Conservation (phyloP, 106 monocot species). For the Platanthera zijinensis region DNA sequence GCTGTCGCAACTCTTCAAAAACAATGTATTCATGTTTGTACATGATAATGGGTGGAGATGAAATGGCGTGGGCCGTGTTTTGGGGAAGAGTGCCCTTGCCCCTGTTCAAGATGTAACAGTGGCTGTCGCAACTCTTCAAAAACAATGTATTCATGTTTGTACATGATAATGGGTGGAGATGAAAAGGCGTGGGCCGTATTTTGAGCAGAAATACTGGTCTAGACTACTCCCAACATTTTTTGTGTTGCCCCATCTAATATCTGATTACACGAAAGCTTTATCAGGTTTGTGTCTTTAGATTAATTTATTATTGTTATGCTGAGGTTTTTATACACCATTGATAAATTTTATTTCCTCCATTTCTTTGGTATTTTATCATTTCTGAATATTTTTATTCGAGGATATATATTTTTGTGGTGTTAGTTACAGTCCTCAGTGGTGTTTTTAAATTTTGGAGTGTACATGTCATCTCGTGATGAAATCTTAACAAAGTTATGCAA, state of each 20-base stretch:
- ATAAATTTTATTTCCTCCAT: too few species aligned
- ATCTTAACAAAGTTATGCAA: too few species aligned
- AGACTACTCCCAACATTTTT: slow-evolving; percentile 19
- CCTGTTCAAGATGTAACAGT: slow-evolving; percentile 24
- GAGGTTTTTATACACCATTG: background rate
- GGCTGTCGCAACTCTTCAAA: slow-evolving; percentile 61
- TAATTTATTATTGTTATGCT: background rate
- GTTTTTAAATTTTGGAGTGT: too few species aligned
- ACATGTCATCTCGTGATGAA: too few species aligned
- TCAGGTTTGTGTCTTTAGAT: background rate
- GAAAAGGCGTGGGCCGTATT: slow-evolving; percentile 50
- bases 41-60: slow-evolving; percentile 30
- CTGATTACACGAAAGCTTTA: background rate
- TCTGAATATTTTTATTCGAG: too few species aligned
- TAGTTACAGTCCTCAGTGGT: too few species aligned
- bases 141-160: slow-evolving; percentile 23
- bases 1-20: slow-evolving; percentile 62
- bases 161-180: slow-evolving; percentile 27
- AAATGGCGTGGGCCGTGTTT: slow-evolving; percentile 37
- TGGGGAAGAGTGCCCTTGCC: slow-evolving; percentile 19
- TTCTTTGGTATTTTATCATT: too few species aligned
- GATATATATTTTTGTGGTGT: too few species aligned
- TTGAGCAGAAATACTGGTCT: slow-evolving; percentile 22
- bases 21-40: slow-evolving; percentile 19
- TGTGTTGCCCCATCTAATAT: background rate